phyloP scores from a whole-genome alignment of 2,329 filamentous ascomycete species.

The Bipolaris sorokiniana region DNA sequence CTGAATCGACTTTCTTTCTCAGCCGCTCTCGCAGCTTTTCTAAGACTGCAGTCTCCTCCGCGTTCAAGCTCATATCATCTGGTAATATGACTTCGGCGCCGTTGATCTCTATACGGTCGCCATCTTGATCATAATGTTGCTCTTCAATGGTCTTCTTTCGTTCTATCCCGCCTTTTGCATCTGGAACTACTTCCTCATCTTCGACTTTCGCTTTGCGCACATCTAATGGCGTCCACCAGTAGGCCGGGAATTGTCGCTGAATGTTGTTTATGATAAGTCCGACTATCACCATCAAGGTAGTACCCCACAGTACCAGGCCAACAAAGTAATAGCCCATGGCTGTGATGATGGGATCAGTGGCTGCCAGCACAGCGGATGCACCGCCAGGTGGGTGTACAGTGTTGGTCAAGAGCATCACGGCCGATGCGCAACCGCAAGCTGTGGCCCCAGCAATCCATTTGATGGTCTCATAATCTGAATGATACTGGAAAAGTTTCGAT shows the following conservation, averaged over 20 bases:
- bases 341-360: constrained; percentile 49
- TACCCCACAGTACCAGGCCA: constrained; percentile 51
- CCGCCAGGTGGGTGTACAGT: constrained; percentile 59
- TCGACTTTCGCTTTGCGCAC: constrained; percentile 33
- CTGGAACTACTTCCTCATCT: constrained; percentile 34
- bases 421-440: constrained; percentile 51
- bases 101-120: constrained; percentile 40
- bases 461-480: constrained; percentile 46
- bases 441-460: constrained; percentile 55
- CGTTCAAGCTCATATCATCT: constrained; percentile 42
- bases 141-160: constrained; percentile 22
- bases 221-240: constrained; percentile 57
- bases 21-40: constrained; percentile 45
- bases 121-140: constrained; percentile 22
- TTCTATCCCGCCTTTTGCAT: constrained; percentile 31
- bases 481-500: constrained; percentile 54
- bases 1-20: constrained; percentile 21
- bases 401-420: constrained; percentile 56
- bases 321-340: constrained; percentile 56
- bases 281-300: constrained; percentile 51
- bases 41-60: constrained; percentile 46
- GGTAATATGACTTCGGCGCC: constrained; percentile 44
- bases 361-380: constrained; percentile 56
- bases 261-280: constrained; percentile 56
- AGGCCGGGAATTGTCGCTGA: constrained; percentile 54